Evolutionary conservation across 495 filamentous ascomycete species (phyloP), one percentile per base, ranked within the genome.

Genomic region (Amniculicola lignicola): DNA sequence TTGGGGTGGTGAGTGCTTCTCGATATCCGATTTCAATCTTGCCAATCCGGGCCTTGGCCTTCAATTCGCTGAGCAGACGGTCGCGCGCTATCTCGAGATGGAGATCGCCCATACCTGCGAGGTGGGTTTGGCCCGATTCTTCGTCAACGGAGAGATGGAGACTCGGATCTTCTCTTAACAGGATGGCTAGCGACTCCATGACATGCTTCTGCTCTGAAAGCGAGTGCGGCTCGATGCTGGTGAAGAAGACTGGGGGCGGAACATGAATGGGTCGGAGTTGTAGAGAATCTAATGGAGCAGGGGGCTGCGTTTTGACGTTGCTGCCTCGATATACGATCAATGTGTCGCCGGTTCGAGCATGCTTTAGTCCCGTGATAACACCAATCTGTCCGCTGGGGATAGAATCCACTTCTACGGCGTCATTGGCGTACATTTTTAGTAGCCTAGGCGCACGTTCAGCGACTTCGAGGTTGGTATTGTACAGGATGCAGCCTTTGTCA

Each of bases 21-120:
- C 93, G 83, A 69, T 97, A 99, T 46, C 91, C 89, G 59, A 99
- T 95, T 59, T 96, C 86, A 51, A 97, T 95, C 33, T 82, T 81
- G n/a, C 94, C 91, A 81, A 93, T 95, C 11, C 84, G 72, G 4
- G 90, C 90, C 64, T 85, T 97, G 58, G 78, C 89, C 66, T 92
- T 95, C 70, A 96, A 84, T 59, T 96, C 89, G 29, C 86, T 85
- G 46, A 92, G 79, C 5, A 99, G 81, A 18, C 92, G 79, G 70
- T 97, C 89, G 23, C 85, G 77, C 2, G 94, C 90, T 29, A 99
- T 93, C 60, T 99, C 94, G 2, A 99, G 82, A 68, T 99, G 94
- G n/a, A 99, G 80, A 47, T 95, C 89, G 2, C 94, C 94, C 94
- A 99, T 99, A 10, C 94, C 94, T 31, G 87, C 89, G 1, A 99